These are phyloP conservation scores for Novymonas esmeraldas DNA, from an alignment of 208 protist species.

Conservation along the genomic window DNA sequence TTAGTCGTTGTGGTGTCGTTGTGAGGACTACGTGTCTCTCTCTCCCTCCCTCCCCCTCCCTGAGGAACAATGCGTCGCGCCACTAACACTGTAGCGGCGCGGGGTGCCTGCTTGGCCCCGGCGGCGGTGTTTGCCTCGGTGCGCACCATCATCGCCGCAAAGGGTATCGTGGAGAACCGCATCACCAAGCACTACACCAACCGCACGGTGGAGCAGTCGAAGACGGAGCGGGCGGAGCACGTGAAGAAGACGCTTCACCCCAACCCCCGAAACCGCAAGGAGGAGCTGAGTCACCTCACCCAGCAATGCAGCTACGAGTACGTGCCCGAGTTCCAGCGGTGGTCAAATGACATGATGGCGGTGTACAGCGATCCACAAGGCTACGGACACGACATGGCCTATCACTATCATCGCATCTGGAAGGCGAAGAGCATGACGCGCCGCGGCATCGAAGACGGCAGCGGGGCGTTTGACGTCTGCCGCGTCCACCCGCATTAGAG, in stretches of 20 bases:
- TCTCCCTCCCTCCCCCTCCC: too few species aligned
- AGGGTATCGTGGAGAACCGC: conserved; percentile 89
- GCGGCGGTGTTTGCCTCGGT: conserved; percentile 1
- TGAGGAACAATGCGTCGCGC: conserved; percentile 21
- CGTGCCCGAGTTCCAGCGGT: conserved; percentile 91
- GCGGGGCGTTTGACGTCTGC: conserved; percentile 72
- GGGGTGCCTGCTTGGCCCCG: conserved; percentile 6
- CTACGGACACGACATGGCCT: conserved; percentile 90
- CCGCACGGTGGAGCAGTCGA: conserved; percentile 78
- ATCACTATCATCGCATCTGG: conserved; percentile 93
- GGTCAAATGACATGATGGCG: conserved; percentile 92
- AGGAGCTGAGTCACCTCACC: conserved; percentile 84
- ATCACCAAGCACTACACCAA: conserved; percentile 86
- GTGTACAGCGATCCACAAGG: conserved; percentile 85
- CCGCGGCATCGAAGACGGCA: conserved; percentile 82
- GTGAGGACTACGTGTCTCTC: not conserved
- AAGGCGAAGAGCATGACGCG: conserved; percentile 83
- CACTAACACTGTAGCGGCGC: conserved; percentile 7
- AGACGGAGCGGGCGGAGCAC: conserved; percentile 62
- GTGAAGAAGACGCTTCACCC: conserved; percentile 58
- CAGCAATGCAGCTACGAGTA: conserved; percentile 91
- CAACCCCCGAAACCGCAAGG: conserved; percentile 83
- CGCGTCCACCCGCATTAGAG: conserved; percentile 56
- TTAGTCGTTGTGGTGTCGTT: too few species aligned
- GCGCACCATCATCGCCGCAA: conserved; percentile 71